phyloP scores from a whole-genome alignment of 495 filamentous ascomycete genomes.

The Chaetomidium leptoderma region DNA sequence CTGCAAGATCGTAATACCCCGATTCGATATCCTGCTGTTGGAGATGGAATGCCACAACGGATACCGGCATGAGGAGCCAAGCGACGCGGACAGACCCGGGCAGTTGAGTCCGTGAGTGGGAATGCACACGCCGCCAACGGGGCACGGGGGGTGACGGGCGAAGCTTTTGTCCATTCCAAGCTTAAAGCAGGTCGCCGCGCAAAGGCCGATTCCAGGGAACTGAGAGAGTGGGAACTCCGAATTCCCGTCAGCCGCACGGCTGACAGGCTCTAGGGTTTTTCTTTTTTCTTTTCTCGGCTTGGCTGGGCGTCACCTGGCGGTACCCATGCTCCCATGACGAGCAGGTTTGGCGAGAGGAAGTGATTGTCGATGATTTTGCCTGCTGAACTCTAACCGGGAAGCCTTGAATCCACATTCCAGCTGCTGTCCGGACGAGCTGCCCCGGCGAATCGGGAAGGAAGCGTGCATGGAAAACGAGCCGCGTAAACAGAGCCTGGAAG shows the following conservation, averaged over 20 bases:
- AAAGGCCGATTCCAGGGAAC: too few species aligned
- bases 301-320: background rate
- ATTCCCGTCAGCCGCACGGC: too few species aligned
- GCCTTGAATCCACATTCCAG: background rate
- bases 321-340: background rate
- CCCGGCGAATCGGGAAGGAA: slow-evolving; percentile 8
- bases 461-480: background rate
- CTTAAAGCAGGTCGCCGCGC: too few species aligned
- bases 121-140: too few species aligned
- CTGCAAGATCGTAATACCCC: too few species aligned
- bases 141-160: too few species aligned
- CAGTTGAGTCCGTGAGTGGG: too few species aligned
- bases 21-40: too few species aligned
- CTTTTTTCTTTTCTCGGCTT: background rate
- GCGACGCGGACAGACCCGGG: too few species aligned
- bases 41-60: too few species aligned
- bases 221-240: background rate
- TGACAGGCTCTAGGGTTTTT: background rate
- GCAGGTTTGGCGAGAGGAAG: background rate
- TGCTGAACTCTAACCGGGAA: background rate
- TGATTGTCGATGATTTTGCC: background rate
- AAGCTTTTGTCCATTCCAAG: too few species aligned
- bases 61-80: too few species aligned
- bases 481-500: background rate
- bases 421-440: background rate